These are phyloP conservation scores for Blastobotrys apis DNA, from an alignment of 1,139 yeast species.

Conservation along the genomic window DNA sequence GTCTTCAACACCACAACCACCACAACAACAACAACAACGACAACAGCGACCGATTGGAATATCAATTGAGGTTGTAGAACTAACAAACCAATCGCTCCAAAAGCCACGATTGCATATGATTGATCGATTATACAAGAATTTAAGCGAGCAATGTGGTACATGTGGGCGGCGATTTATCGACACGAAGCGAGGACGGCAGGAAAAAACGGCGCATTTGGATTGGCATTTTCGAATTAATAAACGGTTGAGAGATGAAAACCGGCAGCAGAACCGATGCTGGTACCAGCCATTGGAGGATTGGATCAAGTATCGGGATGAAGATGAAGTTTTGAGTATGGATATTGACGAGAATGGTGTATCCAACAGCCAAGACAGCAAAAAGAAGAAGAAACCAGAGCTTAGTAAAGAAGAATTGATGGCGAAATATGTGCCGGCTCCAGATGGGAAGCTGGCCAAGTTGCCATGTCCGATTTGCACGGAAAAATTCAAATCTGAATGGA, in stretches of 20 bases:
- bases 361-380: conserved; percentile 8
- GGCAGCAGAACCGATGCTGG: conserved; percentile 74
- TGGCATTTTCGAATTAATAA: conserved; percentile 96
- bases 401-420: conserved; percentile 25
- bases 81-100: conserved; percentile 29
- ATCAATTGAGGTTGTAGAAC: conserved; percentile 25
- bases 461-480: conserved; percentile 89
- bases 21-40: no score
- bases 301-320: conserved; percentile 67
- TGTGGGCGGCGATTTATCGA: conserved; percentile 85
- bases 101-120: conserved; percentile 35
- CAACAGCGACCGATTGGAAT: no score
- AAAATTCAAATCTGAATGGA: conserved; percentile 69
- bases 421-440: conserved; percentile 53
- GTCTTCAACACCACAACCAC: conserved; percentile 2
- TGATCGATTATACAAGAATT: conserved; percentile 47
- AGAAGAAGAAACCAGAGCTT: conserved; percentile 11
- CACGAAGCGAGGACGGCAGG: conserved; percentile 53
- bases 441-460: conserved; percentile 53
- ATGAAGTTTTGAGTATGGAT: conserved; percentile 42
- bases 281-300: conserved; percentile 70
- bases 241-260: conserved; percentile 53
- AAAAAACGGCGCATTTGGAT: conserved; percentile 68
- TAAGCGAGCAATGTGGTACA: conserved; percentile 78
- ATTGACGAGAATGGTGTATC: conserved; percentile 13